Evolutionary conservation across 1,284 basidiomycete species (phyloP).

Genomic region (Pseudozyma tsukubaensis): DNA sequence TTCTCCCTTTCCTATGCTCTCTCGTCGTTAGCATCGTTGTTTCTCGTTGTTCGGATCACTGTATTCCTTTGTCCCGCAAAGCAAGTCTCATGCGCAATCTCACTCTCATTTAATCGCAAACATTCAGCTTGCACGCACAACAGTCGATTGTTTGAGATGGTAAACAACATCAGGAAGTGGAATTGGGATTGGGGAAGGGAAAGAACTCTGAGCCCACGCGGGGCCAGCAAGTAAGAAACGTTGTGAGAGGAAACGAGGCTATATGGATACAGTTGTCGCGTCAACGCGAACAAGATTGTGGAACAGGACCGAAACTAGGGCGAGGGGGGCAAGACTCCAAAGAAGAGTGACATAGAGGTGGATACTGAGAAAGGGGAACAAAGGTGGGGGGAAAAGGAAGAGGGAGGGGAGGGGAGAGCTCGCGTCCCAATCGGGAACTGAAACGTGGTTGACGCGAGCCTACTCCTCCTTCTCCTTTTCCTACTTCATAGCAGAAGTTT

Average conservation of each 20-base stretch:
- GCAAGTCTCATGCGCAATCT: neutral
- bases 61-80: neutral
- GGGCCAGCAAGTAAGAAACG: constrained; percentile 34
- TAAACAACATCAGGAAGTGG: neutral
- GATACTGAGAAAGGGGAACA: neutral
- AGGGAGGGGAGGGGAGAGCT: neutral
- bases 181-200: neutral
- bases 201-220: constrained; percentile 32
- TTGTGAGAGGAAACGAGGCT: neutral
- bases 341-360: neutral
- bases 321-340: neutral
- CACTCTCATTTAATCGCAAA: neutral
- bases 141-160: neutral
- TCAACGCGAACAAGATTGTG: too few relatives aligned
- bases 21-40: neutral
- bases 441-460: constrained; percentile 19
- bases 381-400: neutral
- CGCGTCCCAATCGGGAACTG: constrained; percentile 14
- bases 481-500: neutral
- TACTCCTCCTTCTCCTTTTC: neutral
- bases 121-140: neutral
- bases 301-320: neutral
- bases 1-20: too few relatives aligned
- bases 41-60: neutral
- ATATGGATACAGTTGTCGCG: constrained; percentile 35